phyloP scores from a whole-genome alignment of 2,329 filamentous ascomycete species.

The Pseudocercospora pini-densiflorae region DNA sequence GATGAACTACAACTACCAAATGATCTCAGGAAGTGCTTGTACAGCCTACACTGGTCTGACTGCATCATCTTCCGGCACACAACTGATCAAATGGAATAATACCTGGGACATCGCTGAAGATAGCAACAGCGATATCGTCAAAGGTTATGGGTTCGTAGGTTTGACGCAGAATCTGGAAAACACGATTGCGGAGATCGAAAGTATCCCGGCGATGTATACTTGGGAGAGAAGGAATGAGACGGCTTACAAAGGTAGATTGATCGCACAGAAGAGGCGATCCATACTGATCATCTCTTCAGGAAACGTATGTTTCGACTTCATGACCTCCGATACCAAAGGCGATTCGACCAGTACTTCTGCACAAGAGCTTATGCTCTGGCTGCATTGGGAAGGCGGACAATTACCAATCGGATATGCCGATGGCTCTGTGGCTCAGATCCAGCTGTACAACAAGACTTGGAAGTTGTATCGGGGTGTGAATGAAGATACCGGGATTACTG shows the following conservation, averaged over 20 bases:
- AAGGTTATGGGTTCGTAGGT: slow-evolving; percentile 53
- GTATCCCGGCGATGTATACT: slow-evolving; percentile 47
- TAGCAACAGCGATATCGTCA: slow-evolving; percentile 45
- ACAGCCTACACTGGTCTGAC: slow-evolving; percentile 45
- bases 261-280: not conserved
- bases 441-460: slow-evolving; percentile 47
- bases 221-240: slow-evolving; percentile 49
- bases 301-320: slow-evolving; percentile 52
- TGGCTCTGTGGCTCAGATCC: slow-evolving; percentile 43
- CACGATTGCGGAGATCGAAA: slow-evolving; percentile 43
- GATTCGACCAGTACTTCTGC: slow-evolving; percentile 47
- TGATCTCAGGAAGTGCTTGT: slow-evolving; percentile 47
- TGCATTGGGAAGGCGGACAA: slow-evolving; percentile 51
- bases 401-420: slow-evolving; percentile 49
- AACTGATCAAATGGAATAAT: slow-evolving; percentile 46
- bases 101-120: slow-evolving; percentile 47
- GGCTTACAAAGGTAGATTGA: slow-evolving; percentile 41
- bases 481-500: slow-evolving; percentile 49
- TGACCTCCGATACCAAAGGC: slow-evolving; percentile 49
- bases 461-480: slow-evolving; percentile 50
- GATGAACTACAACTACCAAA: slow-evolving; percentile 51
- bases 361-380: slow-evolving; percentile 53
- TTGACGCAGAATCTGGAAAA: slow-evolving; percentile 50
- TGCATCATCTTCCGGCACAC: slow-evolving; percentile 36
- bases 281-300: slow-evolving; percentile 29